Evolutionary conservation across 2,329 filamentous ascomycete species (phyloP), one percentile per base, ranked within the genome.

Genomic region (Byssochlamys sp.): DNA sequence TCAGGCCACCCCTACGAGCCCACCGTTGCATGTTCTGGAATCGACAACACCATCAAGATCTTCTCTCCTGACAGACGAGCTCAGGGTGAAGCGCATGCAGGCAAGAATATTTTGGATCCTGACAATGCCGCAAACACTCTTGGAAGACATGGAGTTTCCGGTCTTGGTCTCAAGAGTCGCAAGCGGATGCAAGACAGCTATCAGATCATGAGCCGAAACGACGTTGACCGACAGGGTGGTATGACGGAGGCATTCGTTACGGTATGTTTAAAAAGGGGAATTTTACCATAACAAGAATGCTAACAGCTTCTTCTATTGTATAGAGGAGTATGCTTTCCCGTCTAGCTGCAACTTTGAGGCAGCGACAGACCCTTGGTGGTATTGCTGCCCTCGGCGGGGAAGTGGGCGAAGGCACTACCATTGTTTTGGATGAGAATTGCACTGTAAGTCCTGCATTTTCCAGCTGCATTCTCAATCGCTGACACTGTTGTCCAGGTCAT

Each of bases 31-130:
- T 83, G 83, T 29, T 84, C 82, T 2, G 85, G 85, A 24, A 88
- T 88, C 58, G 85, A 87, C 61, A 80, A 83, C 63, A 87, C 84
- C 0, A 81, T 88, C 71, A 87, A 88, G 65, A 83, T 88, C 55
- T 88, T 87, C 70, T 84, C 81, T 0, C 77, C 83, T 0, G 84
- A 87, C 63, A 76, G 74, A 51, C 76, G 77, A 33, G 80, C 82
- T 14, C 81, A 85, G 61, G 74, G 78, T 35, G 77, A 80, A 54
- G 84, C 84, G 19, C 77, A 80, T 25, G 74, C 76, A 10, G 84
- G 83, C 0, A 73, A 81, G 53, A 83, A 84, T n/a, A 78, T 87
- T 54, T 74, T 78, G 9, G 78, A 81, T 33, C 74, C 75, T 1
- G 71, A 74, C 35, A 73, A 73, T 25, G 65, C 70, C 12, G 67